Evolutionary conservation across 805 yeast species (phyloP), one percentile per base, ranked within the genome.

Genomic region (Nakazawaea ernobii): DNA sequence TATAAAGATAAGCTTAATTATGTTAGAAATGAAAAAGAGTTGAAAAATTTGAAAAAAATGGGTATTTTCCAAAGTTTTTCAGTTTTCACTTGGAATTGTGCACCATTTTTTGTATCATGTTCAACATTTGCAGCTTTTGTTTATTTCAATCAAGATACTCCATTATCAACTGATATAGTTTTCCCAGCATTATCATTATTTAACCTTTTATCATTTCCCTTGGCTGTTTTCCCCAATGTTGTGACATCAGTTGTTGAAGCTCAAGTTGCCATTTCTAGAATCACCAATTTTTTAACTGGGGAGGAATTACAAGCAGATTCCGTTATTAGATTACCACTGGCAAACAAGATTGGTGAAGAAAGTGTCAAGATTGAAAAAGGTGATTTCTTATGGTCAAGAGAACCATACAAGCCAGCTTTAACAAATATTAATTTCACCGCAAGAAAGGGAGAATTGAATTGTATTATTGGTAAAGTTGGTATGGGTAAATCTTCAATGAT

Each of bases 381-480:
- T 44, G 83, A 88, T 10, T 86, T 86, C 67, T 70, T 85, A 53
- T 86, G 95, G 94, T 77, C 86, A 35, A 80, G 86, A 60, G 74
- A 77, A 42, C 88, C 87, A 30, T 80, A 80, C 60, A 84, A 82
- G 57, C 80, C 81, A 14, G 89, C 91, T 8, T 68, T 85, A 53
- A 70, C 77, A 2, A 73, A 81, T 53, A 75, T 88, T 43, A 78
- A 79, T 56, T 77, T 86, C 49, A 63, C 58, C 20, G 84, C 90
- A 9, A 75, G 71, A 44, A 86, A 86, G 57, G 95, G 94, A 48
- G 86, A 87, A 51, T 71, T 91, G 53, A 78, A 82, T 51, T 91
- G 97, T 67, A 75, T 91, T 53, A 89, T 90, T 32, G 97, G 97
- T 32, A 78, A 77, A 55, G 97, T 92, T 44, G 98, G 97, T 32